Evolutionary conservation across 2,329 filamentous ascomycete genomes (phyloP).

Genomic region (Balansia obtecta): DNA sequence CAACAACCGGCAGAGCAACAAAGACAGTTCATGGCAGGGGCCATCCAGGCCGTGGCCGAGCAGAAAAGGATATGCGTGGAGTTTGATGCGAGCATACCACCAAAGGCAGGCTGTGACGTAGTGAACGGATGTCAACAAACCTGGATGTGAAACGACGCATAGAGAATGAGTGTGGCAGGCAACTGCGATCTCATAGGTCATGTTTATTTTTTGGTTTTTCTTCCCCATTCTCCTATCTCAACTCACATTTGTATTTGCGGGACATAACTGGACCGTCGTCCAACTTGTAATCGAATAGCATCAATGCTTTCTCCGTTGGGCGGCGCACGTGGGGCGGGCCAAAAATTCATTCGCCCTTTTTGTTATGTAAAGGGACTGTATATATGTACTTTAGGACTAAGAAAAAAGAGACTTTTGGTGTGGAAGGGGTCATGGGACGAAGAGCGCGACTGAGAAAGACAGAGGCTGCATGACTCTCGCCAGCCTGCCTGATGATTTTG

Average conservation of each 20-base stretch:
- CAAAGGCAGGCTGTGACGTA: background rate
- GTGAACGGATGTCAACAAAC: background rate
- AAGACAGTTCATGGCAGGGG: background rate
- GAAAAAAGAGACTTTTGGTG: constrained; percentile 1
- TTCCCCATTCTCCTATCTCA: constrained; percentile 1
- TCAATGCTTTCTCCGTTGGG: background rate
- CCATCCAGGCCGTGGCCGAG: background rate
- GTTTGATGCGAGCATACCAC: background rate
- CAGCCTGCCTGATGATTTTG: too few species aligned
- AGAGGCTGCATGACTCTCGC: background rate
- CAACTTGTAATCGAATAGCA: background rate
- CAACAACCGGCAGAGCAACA: background rate
- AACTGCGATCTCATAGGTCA: background rate
- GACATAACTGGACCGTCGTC: background rate
- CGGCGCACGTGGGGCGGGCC: constrained; percentile 1
- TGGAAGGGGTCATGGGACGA: background rate
- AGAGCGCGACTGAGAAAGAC: background rate
- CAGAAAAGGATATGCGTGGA: background rate
- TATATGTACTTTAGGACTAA: constrained; percentile 2
- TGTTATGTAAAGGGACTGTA: background rate
- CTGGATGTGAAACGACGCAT: background rate
- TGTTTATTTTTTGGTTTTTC: background rate
- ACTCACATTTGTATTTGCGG: background rate
- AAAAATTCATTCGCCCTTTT: background rate
- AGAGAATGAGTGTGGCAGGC: background rate